These are phyloP conservation scores for Melastoma candidum DNA, from an alignment of 441 rosid genomes.

Conservation along the genomic window DNA sequence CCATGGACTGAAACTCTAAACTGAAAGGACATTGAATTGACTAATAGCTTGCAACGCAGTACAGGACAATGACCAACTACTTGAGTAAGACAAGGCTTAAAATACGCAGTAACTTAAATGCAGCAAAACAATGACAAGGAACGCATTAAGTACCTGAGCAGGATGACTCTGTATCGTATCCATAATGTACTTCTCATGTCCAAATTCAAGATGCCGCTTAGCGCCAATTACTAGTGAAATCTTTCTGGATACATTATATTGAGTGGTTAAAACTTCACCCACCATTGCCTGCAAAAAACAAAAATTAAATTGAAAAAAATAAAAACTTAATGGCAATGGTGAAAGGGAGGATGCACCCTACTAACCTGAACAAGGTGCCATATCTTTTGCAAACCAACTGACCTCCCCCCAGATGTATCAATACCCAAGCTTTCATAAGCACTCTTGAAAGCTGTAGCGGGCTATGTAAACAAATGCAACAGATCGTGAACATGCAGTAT, in stretches of 20 bases:
- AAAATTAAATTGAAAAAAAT: constrained; percentile 1
- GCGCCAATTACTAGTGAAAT: constrained; percentile 82
- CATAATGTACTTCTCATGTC: constrained; percentile 84
- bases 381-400: constrained; percentile 86
- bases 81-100: not conserved
- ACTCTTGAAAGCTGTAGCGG: constrained; percentile 66
- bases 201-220: constrained; percentile 75
- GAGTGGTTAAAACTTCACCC: constrained; percentile 56
- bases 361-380: constrained; percentile 93
- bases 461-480: constrained; percentile 25
- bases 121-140: constrained; percentile 6
- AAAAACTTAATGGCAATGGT: not conserved
- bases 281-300: constrained; percentile 46
- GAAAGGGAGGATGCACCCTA: not conserved
- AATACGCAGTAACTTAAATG: not conserved
- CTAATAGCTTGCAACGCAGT: too few species aligned
- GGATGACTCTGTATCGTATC: constrained; percentile 93
- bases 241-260: constrained; percentile 51
- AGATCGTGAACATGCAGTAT: too few species aligned
- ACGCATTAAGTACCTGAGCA: constrained; percentile 49
- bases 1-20: too few species aligned
- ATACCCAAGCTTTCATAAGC: constrained; percentile 69
- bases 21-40: too few species aligned
- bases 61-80: not conserved
- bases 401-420: constrained; percentile 69